These are phyloP conservation scores for Diplogelasinospora grovesii DNA, from an alignment of 495 filamentous ascomycete species.

Conservation along the genomic window DNA sequence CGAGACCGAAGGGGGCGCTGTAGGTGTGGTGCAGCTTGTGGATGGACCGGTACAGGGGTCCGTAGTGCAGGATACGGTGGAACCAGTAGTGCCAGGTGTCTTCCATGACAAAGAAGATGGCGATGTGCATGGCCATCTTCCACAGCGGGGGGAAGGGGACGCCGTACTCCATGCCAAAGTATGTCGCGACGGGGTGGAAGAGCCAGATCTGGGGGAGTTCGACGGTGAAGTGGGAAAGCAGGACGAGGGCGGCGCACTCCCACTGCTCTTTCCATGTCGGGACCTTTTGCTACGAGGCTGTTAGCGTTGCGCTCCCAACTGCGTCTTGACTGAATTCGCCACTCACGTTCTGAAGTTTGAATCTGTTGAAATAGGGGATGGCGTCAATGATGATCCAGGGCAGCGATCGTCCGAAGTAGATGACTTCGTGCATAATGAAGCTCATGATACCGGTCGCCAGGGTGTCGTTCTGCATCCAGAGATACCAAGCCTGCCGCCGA, in stretches of 20 bases:
- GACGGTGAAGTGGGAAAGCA: constrained; percentile 91
- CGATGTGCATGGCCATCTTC: constrained; percentile 87
- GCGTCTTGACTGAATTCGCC: not conserved
- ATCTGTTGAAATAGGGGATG: constrained; percentile 79
- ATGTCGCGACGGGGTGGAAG: constrained; percentile 97
- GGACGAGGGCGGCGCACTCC: constrained; percentile 85
- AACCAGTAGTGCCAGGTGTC: constrained; percentile 99
- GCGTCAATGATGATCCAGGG: constrained; percentile 92
- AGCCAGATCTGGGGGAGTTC: constrained; percentile 98
- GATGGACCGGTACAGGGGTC: constrained; percentile 84
- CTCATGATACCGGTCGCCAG: constrained; percentile 96
- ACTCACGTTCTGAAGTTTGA: constrained; percentile 86
- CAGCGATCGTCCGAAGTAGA: constrained; percentile 89
- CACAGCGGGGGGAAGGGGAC: constrained; percentile 81
- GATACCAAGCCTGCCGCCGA: constrained; percentile 62
- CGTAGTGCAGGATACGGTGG: constrained; percentile 93
- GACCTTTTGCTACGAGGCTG: constrained; percentile 62
- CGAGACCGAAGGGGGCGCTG: constrained; percentile 92
- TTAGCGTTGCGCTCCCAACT: constrained; percentile 5
- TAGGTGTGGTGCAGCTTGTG: constrained; percentile 99
- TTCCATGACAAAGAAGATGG: constrained; percentile 91
- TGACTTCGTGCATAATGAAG: constrained; percentile 85
- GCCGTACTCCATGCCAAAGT: constrained; percentile 78
- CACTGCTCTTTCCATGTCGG: constrained; percentile 87
- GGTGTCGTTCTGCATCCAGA: constrained; percentile 97